Evolutionary conservation across 2,329 filamentous ascomycete species (phyloP).

Genomic region (Neonectria neomacrospora): DNA sequence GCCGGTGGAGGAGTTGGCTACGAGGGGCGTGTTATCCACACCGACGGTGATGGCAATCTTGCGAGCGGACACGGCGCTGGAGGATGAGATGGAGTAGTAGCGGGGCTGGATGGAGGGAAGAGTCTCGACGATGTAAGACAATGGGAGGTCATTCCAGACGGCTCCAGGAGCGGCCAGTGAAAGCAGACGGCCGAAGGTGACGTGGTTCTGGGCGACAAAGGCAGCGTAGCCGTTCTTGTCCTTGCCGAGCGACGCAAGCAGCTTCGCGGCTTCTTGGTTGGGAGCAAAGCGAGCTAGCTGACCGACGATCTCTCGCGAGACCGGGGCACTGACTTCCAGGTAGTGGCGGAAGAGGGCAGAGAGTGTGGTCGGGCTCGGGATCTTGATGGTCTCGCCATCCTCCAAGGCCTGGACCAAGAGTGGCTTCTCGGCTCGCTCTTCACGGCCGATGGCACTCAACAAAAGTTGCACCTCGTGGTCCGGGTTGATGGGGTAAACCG

Average conservation of each 20-base stretch:
- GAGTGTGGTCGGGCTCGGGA: conserved; percentile 54
- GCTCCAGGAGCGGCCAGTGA: conserved; percentile 25
- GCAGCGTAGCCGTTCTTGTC: conserved; percentile 37
- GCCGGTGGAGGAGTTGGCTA: conserved; percentile 22
- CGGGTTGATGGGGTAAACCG: conserved; percentile 54
- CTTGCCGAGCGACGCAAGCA: conserved; percentile 26
- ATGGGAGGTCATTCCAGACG: conserved; percentile 42
- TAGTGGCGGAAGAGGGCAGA: conserved; percentile 56
- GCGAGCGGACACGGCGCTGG: conserved; percentile 50
- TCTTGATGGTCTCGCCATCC: conserved; percentile 29
- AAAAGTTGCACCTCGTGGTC: conserved; percentile 48
- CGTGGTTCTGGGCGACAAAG: conserved; percentile 37
- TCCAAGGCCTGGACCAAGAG: conserved; percentile 41
- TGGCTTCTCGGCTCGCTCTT: conserved; percentile 36
- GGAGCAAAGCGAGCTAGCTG: conserved; percentile 59
- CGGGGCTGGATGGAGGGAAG: conserved; percentile 63
- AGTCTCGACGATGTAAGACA: conserved; percentile 66
- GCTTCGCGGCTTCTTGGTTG: conserved; percentile 55
- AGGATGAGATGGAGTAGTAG: conserved; percentile 72
- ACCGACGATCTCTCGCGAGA: conserved; percentile 54
- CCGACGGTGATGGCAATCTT: conserved; percentile 42
- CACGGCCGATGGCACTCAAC: conserved; percentile 43
- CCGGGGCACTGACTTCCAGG: conserved; percentile 54
- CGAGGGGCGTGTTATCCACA: conserved; percentile 32
- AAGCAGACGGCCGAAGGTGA: conserved; percentile 43